Base-by-base conservation (phyloP, 179 eudicot genomes). In the Amaranthus tricolor region DNA sequence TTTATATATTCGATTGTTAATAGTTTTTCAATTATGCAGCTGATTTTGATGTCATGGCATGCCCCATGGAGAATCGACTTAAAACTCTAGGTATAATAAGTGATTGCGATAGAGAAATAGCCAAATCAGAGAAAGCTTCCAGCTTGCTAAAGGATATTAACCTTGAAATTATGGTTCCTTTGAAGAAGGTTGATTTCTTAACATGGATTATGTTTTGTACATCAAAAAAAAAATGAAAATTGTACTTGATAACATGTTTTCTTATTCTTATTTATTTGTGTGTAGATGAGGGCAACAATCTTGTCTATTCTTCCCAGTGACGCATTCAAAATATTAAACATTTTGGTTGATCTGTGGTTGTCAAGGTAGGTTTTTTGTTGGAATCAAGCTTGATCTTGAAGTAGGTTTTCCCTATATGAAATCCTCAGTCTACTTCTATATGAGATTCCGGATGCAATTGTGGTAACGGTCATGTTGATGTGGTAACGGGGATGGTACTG, bases 21-120 rank as follows among this genome's bases (percentile, higher is more conserved):
- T 5, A 51, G 7, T 70, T 15, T 62, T n/a, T 9, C 72, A 6
- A 31, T 31, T 71, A 52, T 60, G 68, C 88, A 86, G 86, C 80
- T 75, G 82, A 74, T 63, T 45, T 83, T 74, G 85, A 82, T 55
- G 55, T 59, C 45, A 77, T 77, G 45, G 72, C 81, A 47, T 69
- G 86, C 66, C 85, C 87, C 79, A 89, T 96, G 86, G 99, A 93
- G 83, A 92, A 89, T 62, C 82, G 78, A 74, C 84, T 96, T 69
- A 93, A 87, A 87, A 68, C 85, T 19, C 71, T 87, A 74, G 94
- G 98, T 66, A 76, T 96, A 78, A 85, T 96, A 20, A 62, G 68
- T 75, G 74, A 66, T 43, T 69, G 68, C 55, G 83, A 81, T 77
- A 80, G 83, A 80, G 48, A 68, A 73, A 48, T 76, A 19, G 72